Base-by-base conservation (phyloP, 371 early-diverging fungal species). In the Mortierella sp. region DNA sequence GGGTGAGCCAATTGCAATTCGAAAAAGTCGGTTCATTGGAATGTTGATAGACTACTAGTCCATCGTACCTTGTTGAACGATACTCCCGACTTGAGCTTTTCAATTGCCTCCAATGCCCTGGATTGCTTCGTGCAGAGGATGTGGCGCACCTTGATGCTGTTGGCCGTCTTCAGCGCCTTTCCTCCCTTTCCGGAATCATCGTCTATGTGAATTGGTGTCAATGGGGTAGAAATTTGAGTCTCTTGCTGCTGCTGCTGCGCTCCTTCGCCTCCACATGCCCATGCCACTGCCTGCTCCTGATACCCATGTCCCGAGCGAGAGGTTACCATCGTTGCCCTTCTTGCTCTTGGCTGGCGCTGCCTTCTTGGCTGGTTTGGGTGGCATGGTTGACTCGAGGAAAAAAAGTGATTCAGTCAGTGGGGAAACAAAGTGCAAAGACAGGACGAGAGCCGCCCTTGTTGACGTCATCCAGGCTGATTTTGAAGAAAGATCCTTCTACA, bases 51-150 rank as follows among this genome's bases (percentile, higher is more conserved):
- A n/a, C n/a, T n/a, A 31, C 16, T 23, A 26, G 16, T 14, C 19
- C 27, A 5, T 54, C 26, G 24, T 53, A 80, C 82, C 80, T 83
- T 82, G 66, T 86, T 81, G 69, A 83, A 83, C 3, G 81, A 34
- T 10, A 67, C 42, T 28, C 78, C 80, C 13, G 72, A 58, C 53
- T 80, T 61, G 38, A 84, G 58, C 58, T 80, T 65, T 30, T 73
- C 82, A 66, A 71, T 81, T 4, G 64, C 67, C 39, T 81, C 71
- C 54, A 76, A 13, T 42, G 69, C 90, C 81, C 84, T 91, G 58
- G 83, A 71, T 43, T 92, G 93, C 70, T 93, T 94, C 71, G 91
- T 93, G 71, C 94, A 94, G n/a, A 94, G 82, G 58, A 94, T 94
- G 72, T 94, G 94, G 43, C 94, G 87, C 51, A 92, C 90, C 76